These are phyloP conservation scores for Selaginella moellendorffii DNA, from an alignment of 75 land plant species.

Conservation along the genomic window DNA sequence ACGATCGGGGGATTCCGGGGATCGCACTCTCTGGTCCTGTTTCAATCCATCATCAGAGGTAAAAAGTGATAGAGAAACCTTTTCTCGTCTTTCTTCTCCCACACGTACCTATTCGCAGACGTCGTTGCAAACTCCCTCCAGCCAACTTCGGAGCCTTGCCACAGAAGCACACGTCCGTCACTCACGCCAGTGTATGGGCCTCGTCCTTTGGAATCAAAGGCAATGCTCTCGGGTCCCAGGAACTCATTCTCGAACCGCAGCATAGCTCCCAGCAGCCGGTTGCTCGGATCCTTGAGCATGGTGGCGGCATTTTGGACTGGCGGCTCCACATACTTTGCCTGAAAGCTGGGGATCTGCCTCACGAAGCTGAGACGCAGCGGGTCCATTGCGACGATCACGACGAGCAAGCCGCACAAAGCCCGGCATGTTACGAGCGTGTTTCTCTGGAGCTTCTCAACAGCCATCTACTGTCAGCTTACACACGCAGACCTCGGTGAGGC, in stretches of 20 bases:
- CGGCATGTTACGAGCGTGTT: not conserved
- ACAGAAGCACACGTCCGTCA: conserved; percentile 52
- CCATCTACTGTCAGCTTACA: not conserved
- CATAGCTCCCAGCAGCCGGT: conserved; percentile 22
- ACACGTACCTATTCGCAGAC: conserved; percentile 36
- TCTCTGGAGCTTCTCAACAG: not conserved
- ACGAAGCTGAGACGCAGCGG: conserved; percentile 22
- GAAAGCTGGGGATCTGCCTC: conserved; percentile 13
- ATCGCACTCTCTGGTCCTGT: conserved; percentile 18
- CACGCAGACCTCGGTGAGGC: not conserved
- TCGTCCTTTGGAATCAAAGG: conserved; percentile 38
- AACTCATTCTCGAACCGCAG: conserved; percentile 9
- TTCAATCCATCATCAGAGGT: not conserved
- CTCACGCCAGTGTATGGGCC: conserved; percentile 69
- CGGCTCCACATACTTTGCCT: conserved; percentile 7
- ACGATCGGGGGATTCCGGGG: not conserved
- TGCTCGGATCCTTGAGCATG: conserved; percentile 17
- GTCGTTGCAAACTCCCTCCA: conserved; percentile 52
- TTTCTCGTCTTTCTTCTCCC: not conserved
- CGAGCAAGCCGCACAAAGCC: not conserved
- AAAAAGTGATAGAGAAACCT: not conserved
- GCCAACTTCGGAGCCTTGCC: conserved; percentile 28
- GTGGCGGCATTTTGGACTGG: not conserved
- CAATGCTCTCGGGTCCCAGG: conserved; percentile 60
- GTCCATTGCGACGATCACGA: conserved; percentile 18